These are phyloP conservation scores for Tarenaya hassleriana DNA, from an alignment of 345 rosid species.

Conservation along the genomic window DNA sequence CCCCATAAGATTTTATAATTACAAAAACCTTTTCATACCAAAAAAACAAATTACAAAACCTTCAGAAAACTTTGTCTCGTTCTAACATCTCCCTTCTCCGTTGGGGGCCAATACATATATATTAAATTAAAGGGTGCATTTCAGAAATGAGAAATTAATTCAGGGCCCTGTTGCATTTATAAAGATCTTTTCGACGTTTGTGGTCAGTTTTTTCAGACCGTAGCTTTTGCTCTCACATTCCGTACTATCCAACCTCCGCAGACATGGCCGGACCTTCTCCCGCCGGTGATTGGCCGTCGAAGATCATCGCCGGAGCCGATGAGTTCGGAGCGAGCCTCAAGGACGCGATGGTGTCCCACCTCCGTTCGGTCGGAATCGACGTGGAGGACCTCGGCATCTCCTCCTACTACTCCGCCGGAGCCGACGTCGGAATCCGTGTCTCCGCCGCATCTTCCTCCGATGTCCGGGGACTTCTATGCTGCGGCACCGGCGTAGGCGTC, in stretches of 20 bases:
- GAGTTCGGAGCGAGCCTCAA: constrained; percentile 54
- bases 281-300: constrained; percentile 26
- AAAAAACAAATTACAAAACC: no score
- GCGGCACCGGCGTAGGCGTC: constrained; percentile 81
- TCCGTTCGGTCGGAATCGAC: constrained; percentile 64
- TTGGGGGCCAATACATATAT: neutral
- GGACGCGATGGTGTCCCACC: constrained; percentile 58
- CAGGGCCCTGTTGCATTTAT: neutral
- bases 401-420: constrained; percentile 72
- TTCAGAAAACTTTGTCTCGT: no score
- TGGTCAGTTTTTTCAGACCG: neutral
- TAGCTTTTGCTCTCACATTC: neutral
- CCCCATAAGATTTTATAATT: no score
- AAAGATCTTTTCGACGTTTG: neutral
- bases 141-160: neutral
- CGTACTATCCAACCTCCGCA: neutral
- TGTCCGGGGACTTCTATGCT: constrained; percentile 59
- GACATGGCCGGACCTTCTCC: constrained; percentile 24
- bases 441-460: constrained; percentile 40
- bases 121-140: constrained; percentile 2
- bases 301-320: constrained; percentile 67
- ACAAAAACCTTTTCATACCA: no score
- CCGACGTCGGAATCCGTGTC: constrained; percentile 77
- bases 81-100: no score
- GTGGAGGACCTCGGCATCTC: constrained; percentile 81